Evolutionary conservation across 306 rosid genomes (phyloP).

Genomic region (Trifolium subterraneum): DNA sequence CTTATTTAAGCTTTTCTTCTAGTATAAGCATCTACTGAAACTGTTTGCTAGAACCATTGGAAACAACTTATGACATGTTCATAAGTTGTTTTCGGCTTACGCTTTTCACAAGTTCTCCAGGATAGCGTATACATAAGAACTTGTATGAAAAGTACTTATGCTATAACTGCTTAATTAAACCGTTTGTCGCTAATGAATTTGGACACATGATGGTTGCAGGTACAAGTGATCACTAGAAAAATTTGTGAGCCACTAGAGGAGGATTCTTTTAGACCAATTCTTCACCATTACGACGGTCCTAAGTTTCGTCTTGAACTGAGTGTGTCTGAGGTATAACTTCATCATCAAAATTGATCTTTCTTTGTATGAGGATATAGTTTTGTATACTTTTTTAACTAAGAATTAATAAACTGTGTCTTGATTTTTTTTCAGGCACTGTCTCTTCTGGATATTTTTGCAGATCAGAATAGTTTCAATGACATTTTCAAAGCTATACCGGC

Average conservation of each 20-base stretch:
- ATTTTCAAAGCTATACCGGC: constrained; percentile 50
- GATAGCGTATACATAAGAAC: background rate
- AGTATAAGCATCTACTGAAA: background rate
- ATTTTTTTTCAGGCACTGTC: constrained; percentile 73
- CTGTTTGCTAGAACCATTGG: background rate
- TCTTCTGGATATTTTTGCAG: constrained; percentile 82
- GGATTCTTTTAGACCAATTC: constrained; percentile 95
- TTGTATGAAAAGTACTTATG: background rate
- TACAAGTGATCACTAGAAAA: constrained; percentile 75
- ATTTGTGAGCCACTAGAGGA: constrained; percentile 86
- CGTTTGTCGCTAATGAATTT: constrained; percentile 9
- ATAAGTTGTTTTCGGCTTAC: background rate
- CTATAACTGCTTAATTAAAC: background rate
- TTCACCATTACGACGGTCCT: constrained; percentile 95
- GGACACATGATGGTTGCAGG: constrained; percentile 49
- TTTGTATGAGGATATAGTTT: background rate
- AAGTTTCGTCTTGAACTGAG: constrained; percentile 89
- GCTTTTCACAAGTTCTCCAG: background rate
- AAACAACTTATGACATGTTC: background rate
- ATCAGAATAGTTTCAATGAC: constrained; percentile 56
- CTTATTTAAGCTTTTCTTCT: background rate
- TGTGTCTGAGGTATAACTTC: constrained; percentile 69
- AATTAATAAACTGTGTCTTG: constrained; percentile 38
- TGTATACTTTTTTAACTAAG: background rate
- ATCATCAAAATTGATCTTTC: background rate